Base-by-base conservation (phyloP, 805 yeast genomes). In the Candida mattraensis region DNA sequence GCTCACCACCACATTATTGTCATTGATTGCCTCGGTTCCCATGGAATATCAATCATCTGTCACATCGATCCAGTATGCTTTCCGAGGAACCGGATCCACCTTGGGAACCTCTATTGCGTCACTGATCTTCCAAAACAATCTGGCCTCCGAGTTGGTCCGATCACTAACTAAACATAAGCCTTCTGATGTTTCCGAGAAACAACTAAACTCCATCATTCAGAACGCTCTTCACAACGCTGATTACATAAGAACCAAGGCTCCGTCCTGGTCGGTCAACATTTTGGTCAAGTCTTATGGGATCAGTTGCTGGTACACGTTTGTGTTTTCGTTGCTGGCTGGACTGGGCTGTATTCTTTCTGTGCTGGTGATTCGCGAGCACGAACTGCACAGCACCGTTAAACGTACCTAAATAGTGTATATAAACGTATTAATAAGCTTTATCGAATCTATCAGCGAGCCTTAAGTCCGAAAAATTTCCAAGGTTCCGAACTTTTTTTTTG, bases 21-120 rank as follows among this genome's bases (percentile, higher is more conserved):
- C 87, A 1, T 70, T 81, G 63, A 80, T 83, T 44, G 83, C 88
- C 2, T 78, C 87, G 1, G 88, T 79, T 7, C 87, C 87, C 2
- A 58, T 67, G 24, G 75, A 78, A 38, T 72, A 69, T 47, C 89
- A 82, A 53, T 82, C 85, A 2, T 68, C 83, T 18, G 76, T 82
- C 1, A 80, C 85, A 0, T 76, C 85, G 3, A 74, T 80, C 42
- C 82, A 77, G 45, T 80, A 80, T 48, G 73, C 83, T 1, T 79
- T 79, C 53, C 68, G 85, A 56, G 72, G 83, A 7, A 72, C 82
- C 12, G 85, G 85, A 0, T 76, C 85, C 1, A 78, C 84, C 0
- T 56, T 78, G 17, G 86, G 85, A 34, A 79, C 79, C 9, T 66
- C 87, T 0, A 55, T 79, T 28, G 83, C 81, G 0, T 75, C 83